Conservation (phyloP, 371 early-diverging fungal species). For the Mortierella sp. region DNA sequence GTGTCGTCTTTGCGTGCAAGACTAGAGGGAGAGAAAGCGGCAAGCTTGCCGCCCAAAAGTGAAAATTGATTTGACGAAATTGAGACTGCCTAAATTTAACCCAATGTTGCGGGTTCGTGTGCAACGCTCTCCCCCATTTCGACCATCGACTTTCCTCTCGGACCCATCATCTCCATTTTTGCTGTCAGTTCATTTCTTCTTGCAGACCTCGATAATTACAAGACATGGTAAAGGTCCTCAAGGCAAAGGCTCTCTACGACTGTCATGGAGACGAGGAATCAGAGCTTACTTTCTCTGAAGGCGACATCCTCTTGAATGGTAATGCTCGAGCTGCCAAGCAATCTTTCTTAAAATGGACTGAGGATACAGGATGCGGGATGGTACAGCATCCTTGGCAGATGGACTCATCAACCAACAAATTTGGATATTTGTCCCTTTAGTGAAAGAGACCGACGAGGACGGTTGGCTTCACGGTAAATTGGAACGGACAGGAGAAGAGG, state of each 20-base stretch:
- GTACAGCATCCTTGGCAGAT: background rate
- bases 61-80: no score
- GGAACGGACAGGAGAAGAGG: conserved; percentile 56
- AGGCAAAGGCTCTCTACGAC: conserved; percentile 70
- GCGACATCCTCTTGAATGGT: conserved; percentile 65
- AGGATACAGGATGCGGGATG: background rate
- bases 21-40: no score
- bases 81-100: no score
- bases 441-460: conserved; percentile 62
- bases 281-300: conserved; percentile 68
- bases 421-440: conserved; percentile 3
- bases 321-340: background rate
- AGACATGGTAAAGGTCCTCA: conserved; percentile 26
- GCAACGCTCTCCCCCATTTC: no score
- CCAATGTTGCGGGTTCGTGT: no score
- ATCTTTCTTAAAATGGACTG: no score
- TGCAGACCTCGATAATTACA: background rate
- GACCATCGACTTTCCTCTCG: no score
- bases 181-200: no score
- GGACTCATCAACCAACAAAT: no score
- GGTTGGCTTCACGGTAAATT: conserved; percentile 69
- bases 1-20: no score
- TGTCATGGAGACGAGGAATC: conserved; percentile 69
- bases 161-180: no score
- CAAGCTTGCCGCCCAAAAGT: no score